phyloP scores from a whole-genome alignment of 2,329 filamentous ascomycete genomes.

The Arthroderma sp. region DNA sequence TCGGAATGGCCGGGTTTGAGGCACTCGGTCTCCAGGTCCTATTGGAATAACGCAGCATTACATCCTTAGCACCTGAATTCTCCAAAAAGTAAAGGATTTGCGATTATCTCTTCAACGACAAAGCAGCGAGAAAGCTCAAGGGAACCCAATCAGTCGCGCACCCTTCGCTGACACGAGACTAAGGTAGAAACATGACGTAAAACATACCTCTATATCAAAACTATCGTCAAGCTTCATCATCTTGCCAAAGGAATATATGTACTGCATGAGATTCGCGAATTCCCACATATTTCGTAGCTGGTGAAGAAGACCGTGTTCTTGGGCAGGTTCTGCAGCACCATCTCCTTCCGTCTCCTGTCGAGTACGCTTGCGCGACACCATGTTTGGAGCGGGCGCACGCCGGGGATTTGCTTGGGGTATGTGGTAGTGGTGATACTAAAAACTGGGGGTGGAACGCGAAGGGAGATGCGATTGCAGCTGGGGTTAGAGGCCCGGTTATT shows the following conservation, averaged over 20 bases:
- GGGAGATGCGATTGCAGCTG: too few relatives aligned
- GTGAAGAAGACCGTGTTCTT: constrained; percentile 39
- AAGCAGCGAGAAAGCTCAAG: too few relatives aligned
- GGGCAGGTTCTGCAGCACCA: constrained; percentile 19
- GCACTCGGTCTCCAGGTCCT: constrained; percentile 85
- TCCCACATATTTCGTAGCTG: constrained; percentile 85
- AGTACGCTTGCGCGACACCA: constrained; percentile 43
- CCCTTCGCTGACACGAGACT: too few relatives aligned
- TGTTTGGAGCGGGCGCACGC: constrained; percentile 13
- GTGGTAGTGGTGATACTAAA: not conserved
- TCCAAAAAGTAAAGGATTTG: too few relatives aligned
- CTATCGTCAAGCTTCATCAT: constrained; percentile 80
- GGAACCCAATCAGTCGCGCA: too few relatives aligned
- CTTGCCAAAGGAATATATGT: constrained; percentile 80
- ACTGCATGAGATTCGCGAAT: constrained; percentile 87
- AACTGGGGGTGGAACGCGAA: too few relatives aligned
- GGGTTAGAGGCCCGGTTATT: too few relatives aligned
- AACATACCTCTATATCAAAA: constrained; percentile 72
- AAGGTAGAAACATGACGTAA: not conserved
- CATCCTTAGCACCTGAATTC: too few relatives aligned
- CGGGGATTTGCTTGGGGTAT: not conserved
- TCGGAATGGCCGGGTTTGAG: constrained; percentile 61
- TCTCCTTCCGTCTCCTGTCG: constrained; percentile 42
- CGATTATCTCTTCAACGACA: too few relatives aligned
- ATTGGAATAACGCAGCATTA: constrained; percentile 1